Evolutionary conservation across 2,329 filamentous ascomycete species (phyloP).

Genomic region (Aspergillus sp.): DNA sequence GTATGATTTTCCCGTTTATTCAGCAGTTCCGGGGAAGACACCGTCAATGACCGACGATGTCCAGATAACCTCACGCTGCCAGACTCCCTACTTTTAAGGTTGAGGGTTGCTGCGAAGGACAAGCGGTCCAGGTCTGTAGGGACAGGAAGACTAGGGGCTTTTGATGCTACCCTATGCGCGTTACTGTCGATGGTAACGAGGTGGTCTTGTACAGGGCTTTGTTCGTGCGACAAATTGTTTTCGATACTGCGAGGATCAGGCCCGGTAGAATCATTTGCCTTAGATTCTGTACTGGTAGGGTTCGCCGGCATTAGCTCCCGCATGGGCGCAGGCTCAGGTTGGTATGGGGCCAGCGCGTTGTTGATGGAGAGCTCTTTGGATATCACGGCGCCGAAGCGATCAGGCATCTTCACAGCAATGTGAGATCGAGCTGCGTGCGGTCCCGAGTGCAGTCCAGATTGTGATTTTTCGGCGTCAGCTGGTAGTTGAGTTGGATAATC

Average conservation of each 20-base stretch:
- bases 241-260: slow-evolving; percentile 4
- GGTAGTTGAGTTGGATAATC: background rate
- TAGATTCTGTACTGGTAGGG: slow-evolving; percentile 21
- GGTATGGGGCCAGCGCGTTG: slow-evolving; percentile 19
- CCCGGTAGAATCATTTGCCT: background rate
- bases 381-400: slow-evolving; percentile 33
- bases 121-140: slow-evolving; percentile 27
- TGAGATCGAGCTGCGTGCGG: slow-evolving; percentile 17
- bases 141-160: slow-evolving; percentile 2
- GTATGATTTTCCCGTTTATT: background rate
- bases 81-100: slow-evolving; percentile 20
- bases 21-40: slow-evolving; percentile 2
- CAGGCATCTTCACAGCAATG: slow-evolving; percentile 29
- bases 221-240: slow-evolving; percentile 20
- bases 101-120: slow-evolving; percentile 28
- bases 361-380: slow-evolving; percentile 31
- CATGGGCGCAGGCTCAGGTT: slow-evolving; percentile 15
- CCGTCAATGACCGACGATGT: background rate
- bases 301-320: slow-evolving; percentile 20
- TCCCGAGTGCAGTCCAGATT: slow-evolving; percentile 8
- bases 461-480: slow-evolving; percentile 1
- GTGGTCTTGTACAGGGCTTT: background rate
- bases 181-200: background rate
- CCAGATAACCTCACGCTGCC: background rate
- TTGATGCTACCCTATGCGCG: background rate